Evolutionary conservation across 805 yeast genomes (phyloP).

Genomic region (Saturnispora hagleri): DNA sequence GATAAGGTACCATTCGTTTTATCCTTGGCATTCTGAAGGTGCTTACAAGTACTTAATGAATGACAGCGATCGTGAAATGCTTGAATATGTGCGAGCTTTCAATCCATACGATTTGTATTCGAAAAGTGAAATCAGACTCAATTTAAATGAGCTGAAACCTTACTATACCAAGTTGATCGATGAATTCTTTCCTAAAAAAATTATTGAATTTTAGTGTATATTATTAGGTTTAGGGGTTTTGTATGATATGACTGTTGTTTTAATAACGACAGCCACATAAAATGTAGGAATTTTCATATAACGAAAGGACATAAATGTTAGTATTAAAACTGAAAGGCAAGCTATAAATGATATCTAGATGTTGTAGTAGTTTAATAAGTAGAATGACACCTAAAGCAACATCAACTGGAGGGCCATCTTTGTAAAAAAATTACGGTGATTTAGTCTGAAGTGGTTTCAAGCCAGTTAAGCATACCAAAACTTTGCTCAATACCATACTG

Average conservation of each 20-base stretch:
- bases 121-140: constrained; percentile 41
- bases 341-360: not conserved
- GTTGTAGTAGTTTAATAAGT: not conserved
- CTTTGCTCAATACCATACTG: constrained; percentile 77
- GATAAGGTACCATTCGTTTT: constrained; percentile 68
- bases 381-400: not conserved
- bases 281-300: no score
- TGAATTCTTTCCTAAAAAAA: constrained; percentile 52
- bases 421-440: not conserved
- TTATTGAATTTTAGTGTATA: constrained; percentile 41
- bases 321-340: not conserved
- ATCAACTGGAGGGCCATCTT: not conserved
- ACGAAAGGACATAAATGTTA: not conserved
- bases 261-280: not conserved
- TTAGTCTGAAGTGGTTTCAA: not conserved
- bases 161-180: constrained; percentile 57
- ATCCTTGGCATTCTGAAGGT: constrained; percentile 68
- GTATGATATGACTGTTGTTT: not conserved
- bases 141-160: constrained; percentile 42
- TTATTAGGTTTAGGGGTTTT: not conserved
- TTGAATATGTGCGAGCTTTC: constrained; percentile 55
- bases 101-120: constrained; percentile 64
- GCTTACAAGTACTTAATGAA: constrained; percentile 60
- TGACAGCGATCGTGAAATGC: constrained; percentile 49
- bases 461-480: constrained; percentile 53